Evolutionary conservation across 495 filamentous ascomycete genomes (phyloP).

Genomic region (Annulohypoxylon moriforme): DNA sequence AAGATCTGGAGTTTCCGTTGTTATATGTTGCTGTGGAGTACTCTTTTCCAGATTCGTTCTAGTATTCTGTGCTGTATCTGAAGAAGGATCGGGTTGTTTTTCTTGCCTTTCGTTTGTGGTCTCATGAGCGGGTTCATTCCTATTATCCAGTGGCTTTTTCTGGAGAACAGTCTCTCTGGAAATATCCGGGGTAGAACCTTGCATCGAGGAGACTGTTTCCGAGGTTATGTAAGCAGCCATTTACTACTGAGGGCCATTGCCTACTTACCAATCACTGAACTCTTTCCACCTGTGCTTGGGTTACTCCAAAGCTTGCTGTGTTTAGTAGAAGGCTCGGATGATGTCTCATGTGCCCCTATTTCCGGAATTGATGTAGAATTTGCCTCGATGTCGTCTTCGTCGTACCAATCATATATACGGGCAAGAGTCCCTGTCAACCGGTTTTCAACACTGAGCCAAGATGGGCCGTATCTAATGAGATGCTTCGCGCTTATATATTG

Average conservation of each 20-base stretch:
- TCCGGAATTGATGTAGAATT: background rate
- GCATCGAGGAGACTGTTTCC: background rate
- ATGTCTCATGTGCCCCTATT: background rate
- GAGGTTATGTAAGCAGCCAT: background rate
- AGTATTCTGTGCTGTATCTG: background rate
- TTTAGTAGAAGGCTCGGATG: background rate
- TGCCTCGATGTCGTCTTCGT: background rate
- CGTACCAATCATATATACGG: background rate
- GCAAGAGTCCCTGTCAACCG: background rate
- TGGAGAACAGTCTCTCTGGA: background rate
- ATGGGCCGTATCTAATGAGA: background rate
- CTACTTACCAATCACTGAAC: background rate
- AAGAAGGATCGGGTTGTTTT: background rate
- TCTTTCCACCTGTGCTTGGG: background rate
- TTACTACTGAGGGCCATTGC: background rate
- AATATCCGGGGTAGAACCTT: background rate
- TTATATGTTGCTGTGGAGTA: background rate
- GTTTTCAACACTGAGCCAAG: background rate
- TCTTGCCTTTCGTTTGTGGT: background rate
- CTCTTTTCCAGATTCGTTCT: background rate
- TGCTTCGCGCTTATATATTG: background rate
- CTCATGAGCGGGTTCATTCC: background rate
- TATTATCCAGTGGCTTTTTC: background rate
- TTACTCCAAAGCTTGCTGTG: conserved; percentile 1
- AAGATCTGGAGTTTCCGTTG: background rate